Percentiles rank a stretch among this genome's conserved stretches.
These are phyloP conservation scores for Vaccinium darrowii DNA, from an alignment of 148 eudicot genomes.

Conservation along the genomic window DNA sequence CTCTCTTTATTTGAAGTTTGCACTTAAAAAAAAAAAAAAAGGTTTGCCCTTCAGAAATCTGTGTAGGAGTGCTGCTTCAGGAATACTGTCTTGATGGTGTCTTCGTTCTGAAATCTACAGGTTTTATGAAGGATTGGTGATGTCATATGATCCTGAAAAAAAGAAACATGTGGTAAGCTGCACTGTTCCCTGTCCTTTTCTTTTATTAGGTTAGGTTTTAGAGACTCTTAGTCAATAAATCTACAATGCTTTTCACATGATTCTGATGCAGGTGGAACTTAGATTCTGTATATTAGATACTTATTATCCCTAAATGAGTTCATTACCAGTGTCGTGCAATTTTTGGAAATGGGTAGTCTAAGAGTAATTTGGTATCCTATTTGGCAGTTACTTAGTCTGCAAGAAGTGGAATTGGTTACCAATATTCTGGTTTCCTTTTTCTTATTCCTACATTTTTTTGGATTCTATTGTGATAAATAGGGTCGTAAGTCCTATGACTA, in stretches of 20 bases:
- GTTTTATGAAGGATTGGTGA: slow-evolving; percentile 84
- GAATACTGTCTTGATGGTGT: slow-evolving; percentile 11
- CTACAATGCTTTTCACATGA: neutral
- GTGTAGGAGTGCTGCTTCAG: neutral
- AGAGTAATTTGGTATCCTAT: neutral
- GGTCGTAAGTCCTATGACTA: neutral
- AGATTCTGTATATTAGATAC: neutral
- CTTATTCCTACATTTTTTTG: neutral
- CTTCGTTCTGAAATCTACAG: slow-evolving; percentile 39
- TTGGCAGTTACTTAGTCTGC: neutral
- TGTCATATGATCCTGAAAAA: slow-evolving; percentile 79
- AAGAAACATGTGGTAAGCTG: slow-evolving; percentile 80
- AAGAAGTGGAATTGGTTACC: neutral
- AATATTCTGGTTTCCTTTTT: neutral
- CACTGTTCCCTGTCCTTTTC: neutral
- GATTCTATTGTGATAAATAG: neutral
- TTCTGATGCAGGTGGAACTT: neutral
- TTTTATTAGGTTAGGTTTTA: neutral
- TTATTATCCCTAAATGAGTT: neutral
- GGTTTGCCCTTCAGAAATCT: neutral
- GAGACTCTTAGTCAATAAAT: slow-evolving; percentile 1
- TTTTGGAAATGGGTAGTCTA: neutral
- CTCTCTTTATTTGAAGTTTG: neutral
- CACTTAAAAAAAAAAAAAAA: neutral
- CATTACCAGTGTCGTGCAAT: neutral